phyloP scores from a whole-genome alignment of 2,329 filamentous ascomycete genomes.

The Fusarium albosuccineum region DNA sequence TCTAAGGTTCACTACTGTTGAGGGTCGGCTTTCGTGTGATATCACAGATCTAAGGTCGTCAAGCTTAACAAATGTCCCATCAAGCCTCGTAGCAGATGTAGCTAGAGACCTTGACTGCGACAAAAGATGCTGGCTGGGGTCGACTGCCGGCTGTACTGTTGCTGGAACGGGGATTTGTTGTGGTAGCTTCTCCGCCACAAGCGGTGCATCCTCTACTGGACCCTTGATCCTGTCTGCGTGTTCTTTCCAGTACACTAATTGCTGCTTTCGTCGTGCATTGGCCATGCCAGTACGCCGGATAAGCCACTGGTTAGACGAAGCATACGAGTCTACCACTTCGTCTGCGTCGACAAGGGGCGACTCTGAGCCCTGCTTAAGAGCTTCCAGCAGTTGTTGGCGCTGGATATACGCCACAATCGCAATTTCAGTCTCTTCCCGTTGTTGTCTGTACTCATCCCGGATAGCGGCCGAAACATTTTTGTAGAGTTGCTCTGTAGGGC shows the following conservation, averaged over 20 bases:
- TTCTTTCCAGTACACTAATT: not conserved
- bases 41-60: not conserved
- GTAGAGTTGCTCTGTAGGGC: not conserved
- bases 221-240: not conserved
- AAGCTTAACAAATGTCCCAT: not conserved
- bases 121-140: no score
- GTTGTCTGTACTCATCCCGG: not conserved
- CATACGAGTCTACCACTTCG: not conserved
- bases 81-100: not conserved
- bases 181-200: not conserved
- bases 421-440: not conserved
- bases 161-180: not conserved
- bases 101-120: not conserved
- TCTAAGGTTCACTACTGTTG: not conserved
- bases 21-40: not conserved
- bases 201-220: not conserved
- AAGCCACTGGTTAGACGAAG: not conserved
- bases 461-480: not conserved
- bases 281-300: not conserved
- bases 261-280: not conserved
- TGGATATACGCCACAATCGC: not conserved
- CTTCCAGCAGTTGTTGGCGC: not conserved
- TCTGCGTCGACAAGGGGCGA: no score
- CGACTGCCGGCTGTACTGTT: no score
- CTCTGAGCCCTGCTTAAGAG: no score